phyloP scores from a whole-genome alignment of 805 yeast genomes.

The Metschnikowia lochheadii region DNA sequence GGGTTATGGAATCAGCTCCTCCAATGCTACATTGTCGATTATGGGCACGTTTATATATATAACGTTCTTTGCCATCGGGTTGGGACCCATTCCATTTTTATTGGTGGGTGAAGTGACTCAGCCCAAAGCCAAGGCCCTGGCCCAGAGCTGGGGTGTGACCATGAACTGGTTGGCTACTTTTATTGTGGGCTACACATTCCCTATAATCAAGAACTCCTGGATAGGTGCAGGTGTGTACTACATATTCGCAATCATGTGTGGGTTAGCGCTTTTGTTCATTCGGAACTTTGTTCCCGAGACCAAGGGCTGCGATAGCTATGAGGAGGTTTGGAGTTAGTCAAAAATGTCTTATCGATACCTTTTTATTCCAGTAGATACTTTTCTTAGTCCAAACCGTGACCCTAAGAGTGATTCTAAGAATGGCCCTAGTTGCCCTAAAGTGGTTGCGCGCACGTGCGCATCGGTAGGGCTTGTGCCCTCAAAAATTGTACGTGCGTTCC shows the following conservation, averaged over 20 bases:
- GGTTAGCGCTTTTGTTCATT: constrained; percentile 46
- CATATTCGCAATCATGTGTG: constrained; percentile 61
- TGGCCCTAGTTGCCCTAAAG: background rate
- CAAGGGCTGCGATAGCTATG: constrained; percentile 56
- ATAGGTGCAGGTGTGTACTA: constrained; percentile 80
- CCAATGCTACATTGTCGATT: constrained; percentile 49
- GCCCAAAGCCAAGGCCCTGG: constrained; percentile 69
- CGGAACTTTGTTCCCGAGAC: constrained; percentile 65
- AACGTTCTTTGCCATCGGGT: constrained; percentile 81
- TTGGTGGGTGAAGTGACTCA: constrained; percentile 88
- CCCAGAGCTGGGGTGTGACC: constrained; percentile 90
- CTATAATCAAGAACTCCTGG: constrained; percentile 51
- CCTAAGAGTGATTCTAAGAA: too few relatives aligned
- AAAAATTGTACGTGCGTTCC: constrained; percentile 4
- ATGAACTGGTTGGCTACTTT: constrained; percentile 92
- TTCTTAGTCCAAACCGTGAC: too few relatives aligned
- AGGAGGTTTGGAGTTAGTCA: constrained; percentile 57
- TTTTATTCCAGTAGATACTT: background rate
- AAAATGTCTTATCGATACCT: background rate
- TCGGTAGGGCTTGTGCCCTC: constrained; percentile 10
- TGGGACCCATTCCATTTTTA: constrained; percentile 95
- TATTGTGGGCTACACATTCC: constrained; percentile 75
- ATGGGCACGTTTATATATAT: constrained; percentile 69
- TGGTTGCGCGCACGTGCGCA: constrained; percentile 12
- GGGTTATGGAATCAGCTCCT: constrained; percentile 57